Evolutionary conservation across 2,329 filamentous ascomycete genomes (phyloP).

Genomic region (Aspergillus sp.): DNA sequence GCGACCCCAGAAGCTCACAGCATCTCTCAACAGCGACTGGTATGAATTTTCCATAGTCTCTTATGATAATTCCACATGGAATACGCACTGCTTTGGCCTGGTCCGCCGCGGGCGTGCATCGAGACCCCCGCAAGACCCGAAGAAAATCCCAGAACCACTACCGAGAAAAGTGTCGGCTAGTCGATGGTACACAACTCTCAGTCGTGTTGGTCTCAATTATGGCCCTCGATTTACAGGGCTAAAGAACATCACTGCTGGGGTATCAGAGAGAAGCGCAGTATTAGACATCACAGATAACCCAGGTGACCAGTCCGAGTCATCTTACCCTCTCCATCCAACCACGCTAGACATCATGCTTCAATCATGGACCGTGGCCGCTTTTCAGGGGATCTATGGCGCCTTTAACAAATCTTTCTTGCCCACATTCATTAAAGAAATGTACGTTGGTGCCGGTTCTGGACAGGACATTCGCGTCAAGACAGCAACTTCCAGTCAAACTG

Average conservation of each 20-base stretch:
- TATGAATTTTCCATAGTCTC: slow-evolving; percentile 22
- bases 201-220: neutral
- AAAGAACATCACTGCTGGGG: neutral
- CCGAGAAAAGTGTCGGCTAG: neutral
- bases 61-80: neutral
- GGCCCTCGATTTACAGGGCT: neutral
- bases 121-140: neutral
- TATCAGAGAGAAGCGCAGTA: neutral
- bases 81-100: neutral
- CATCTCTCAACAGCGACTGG: slow-evolving; percentile 20
- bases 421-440: neutral
- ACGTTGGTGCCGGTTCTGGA: neutral
- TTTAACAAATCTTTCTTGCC: neutral
- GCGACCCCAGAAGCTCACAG: slow-evolving; percentile 11
- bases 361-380: neutral
- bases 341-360: neutral
- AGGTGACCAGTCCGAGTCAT: neutral
- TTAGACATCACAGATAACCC: neutral
- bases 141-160: neutral
- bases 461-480: neutral
- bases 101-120: neutral
- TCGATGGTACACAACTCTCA: neutral
- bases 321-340: neutral
- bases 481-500: neutral
- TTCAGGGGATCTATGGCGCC: neutral